Percentiles rank a stretch among this genome's conserved stretches.
These are phyloP conservation scores for Ceratocystis harringtonii DNA, from an alignment of 2,329 filamentous ascomycete species.

Conservation along the genomic window DNA sequence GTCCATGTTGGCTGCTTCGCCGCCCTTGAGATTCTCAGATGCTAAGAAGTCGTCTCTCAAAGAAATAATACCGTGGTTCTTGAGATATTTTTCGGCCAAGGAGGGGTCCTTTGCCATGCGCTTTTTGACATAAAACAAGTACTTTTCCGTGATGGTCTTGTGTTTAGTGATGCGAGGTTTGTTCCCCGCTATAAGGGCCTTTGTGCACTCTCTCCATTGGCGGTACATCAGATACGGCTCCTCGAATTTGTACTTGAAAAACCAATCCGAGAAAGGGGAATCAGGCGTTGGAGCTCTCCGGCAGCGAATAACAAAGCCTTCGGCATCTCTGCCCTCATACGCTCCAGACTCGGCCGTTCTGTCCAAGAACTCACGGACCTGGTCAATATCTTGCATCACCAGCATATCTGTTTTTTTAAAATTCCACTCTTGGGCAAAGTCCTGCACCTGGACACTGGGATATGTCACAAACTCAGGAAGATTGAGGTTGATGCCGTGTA, in stretches of 20 bases:
- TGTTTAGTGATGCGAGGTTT: conserved; percentile 75
- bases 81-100: conserved; percentile 56
- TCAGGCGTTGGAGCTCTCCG: conserved; percentile 43
- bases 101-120: conserved; percentile 54
- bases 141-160: conserved; percentile 75
- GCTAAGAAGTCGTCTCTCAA: conserved; percentile 77
- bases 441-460: conserved; percentile 65
- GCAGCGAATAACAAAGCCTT: conserved; percentile 93
- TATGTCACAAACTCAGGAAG: conserved; percentile 84
- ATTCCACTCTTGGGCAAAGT: conserved; percentile 83
- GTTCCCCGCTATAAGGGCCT: conserved; percentile 63
- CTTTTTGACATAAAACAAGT: conserved; percentile 64
- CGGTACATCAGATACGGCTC: conserved; percentile 98
- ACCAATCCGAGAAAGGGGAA: conserved; percentile 71
- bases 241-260: conserved; percentile 99
- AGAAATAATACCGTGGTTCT: conserved; percentile 89
- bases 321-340: conserved; percentile 81
- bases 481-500: conserved; percentile 94
- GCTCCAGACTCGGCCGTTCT: conserved; percentile 74
- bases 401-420: conserved; percentile 80
- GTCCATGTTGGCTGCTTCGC: conserved; percentile 72
- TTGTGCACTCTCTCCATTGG: conserved; percentile 96
- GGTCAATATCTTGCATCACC: conserved; percentile 55
- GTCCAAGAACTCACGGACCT: conserved; percentile 71
- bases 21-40: conserved; percentile 69